Evolutionary conservation across 2,329 filamentous ascomycete species (phyloP), one percentile per base, ranked within the genome.

Genomic region (Penicillium fuscoglaucum): DNA sequence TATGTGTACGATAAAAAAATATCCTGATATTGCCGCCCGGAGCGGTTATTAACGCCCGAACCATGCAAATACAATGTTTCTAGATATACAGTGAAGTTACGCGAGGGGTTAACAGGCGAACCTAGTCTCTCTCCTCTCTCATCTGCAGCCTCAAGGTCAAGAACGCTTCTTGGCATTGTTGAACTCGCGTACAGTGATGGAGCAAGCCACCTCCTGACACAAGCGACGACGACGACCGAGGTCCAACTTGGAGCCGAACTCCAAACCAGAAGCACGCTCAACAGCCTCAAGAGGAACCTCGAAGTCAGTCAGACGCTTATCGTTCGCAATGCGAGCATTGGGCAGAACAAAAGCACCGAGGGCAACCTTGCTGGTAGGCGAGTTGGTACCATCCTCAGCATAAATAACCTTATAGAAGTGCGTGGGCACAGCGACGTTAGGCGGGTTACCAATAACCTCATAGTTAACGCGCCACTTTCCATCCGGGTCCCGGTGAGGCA

Each of bases 361-460:
- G 33, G 92, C 91, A 35, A 99, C 95, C 63, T 88, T 88, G 19
- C 90, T 90, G 10, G 74, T 76, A 28, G 82, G 82, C 24, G 68
- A 71, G 10, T 72, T 76, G 1, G 76, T 79, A 4, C 89, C 90
- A 70, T 96, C 91, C 78, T 99, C 95, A 28, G 91, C 95, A 70
- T 95, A 96, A 68, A 99, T 95, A 71, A 99, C 91, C 81, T 99
- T 99, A 84, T 96, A 99, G 79, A 99, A 99, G 76, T 99, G 95
- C 24, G 95, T 99, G 3, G 95, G 95, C 53, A 99, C 95, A 28
- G 95, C 93, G 55, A 99, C 90, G 70, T 92, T 96, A 8, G 95
- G 93, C 64, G 95, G 95, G 72, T 83, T 89, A 40, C 95, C 95
- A 68, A 99, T 96, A 59, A 99, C 89, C 80, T 99, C 95, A 80